phyloP scores from a whole-genome alignment of 1,139 yeast species.

The Diutina ranongensis region DNA sequence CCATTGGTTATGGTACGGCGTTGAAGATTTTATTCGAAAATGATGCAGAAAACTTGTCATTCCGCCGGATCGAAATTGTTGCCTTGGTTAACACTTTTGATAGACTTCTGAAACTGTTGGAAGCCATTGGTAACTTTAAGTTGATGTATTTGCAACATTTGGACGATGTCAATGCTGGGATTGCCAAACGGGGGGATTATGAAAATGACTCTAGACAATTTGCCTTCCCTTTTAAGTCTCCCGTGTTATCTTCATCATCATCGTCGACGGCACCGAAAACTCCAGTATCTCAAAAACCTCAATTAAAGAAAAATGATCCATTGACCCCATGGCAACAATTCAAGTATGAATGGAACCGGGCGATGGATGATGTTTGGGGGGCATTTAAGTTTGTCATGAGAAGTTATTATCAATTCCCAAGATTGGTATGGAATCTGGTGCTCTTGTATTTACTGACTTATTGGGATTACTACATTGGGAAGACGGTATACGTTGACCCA shows the following conservation, averaged over 20 bases:
- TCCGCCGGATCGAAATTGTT: conserved; percentile 78
- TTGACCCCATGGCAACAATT: conserved; percentile 13
- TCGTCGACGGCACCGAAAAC: not conserved
- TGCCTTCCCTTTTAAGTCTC: conserved; percentile 27
- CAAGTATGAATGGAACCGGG: conserved; percentile 38
- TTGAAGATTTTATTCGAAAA: conserved; percentile 75
- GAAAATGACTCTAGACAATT: conserved; percentile 21
- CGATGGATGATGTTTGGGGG: conserved; percentile 42
- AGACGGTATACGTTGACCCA: conserved; percentile 9
- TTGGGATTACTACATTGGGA: conserved; percentile 74
- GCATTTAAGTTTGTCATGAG: conserved; percentile 56
- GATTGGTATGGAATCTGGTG: conserved; percentile 38
- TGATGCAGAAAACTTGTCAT: conserved; percentile 37
- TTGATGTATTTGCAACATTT: conserved; percentile 35
- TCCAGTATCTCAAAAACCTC: conserved; percentile 7
- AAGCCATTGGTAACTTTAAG: conserved; percentile 64
- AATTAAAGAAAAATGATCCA: not conserved
- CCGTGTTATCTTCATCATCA: conserved; percentile 8
- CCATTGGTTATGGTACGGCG: conserved; percentile 96
- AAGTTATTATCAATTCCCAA: conserved; percentile 66
- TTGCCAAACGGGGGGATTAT: conserved; percentile 31
- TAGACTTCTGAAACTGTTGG: conserved; percentile 75
- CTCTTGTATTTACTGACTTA: conserved; percentile 38
- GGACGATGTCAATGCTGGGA: conserved; percentile 29
- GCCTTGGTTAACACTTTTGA: conserved; percentile 89